Percentiles rank a stretch among this genome's conserved stretches.
These are phyloP conservation scores for Blastomyces percursus DNA, from an alignment of 2,329 filamentous ascomycete genomes.

Conservation along the genomic window DNA sequence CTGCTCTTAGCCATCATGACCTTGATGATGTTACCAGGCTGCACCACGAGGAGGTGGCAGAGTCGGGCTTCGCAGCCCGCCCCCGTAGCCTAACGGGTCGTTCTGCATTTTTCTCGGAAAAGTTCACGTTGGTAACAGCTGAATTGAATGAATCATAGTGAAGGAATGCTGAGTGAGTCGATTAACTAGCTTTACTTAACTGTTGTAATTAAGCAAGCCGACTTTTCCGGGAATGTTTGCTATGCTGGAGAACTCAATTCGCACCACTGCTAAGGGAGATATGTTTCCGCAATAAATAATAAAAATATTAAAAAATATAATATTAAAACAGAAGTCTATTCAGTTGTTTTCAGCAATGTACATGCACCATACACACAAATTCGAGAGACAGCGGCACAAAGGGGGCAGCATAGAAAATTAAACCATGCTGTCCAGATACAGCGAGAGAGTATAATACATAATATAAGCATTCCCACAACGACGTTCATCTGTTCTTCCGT, in stretches of 20 bases:
- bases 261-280: not conserved
- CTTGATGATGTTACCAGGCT: too few relatives aligned
- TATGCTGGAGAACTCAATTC: not conserved
- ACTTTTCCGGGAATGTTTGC: too few relatives aligned
- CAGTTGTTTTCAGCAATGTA: not conserved
- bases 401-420: not conserved
- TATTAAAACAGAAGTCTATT: not conserved
- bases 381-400: not conserved
- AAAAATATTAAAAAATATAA: not conserved
- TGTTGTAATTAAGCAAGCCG: too few relatives aligned
- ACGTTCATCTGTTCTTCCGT: not conserved
- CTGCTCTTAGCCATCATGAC: too few relatives aligned
- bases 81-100: too few relatives aligned
- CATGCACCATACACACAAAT: not conserved
- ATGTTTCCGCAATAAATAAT: not conserved
- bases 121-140: not conserved
- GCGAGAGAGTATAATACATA: not conserved
- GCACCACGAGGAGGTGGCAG: too few relatives aligned
- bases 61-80: too few relatives aligned
- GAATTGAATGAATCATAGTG: not conserved
- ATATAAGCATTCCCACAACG: not conserved
- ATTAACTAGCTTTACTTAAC: too few relatives aligned
- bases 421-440: not conserved
- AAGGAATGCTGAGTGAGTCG: not conserved
- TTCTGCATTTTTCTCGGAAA: not conserved